phyloP scores from a whole-genome alignment of 2,329 filamentous ascomycete genomes.

The Colletotrichum chlorophyti region DNA sequence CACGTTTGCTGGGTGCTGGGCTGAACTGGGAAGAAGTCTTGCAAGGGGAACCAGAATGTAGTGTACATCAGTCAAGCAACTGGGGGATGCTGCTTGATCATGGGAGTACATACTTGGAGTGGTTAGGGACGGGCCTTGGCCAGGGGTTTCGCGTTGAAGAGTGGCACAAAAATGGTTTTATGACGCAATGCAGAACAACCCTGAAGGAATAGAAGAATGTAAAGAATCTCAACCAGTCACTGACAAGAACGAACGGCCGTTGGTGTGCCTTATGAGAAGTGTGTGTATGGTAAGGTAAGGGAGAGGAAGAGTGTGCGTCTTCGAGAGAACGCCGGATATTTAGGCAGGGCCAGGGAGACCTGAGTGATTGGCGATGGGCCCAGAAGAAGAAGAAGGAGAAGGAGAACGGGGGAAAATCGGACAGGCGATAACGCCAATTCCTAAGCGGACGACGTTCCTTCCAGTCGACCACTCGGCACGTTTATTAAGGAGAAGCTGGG shows the following conservation, averaged over 20 bases:
- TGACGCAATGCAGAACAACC: slow-evolving; percentile 20
- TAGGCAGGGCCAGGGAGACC: slow-evolving; percentile 25
- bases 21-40: not conserved
- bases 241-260: not conserved
- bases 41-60: slow-evolving; percentile 17
- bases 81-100: slow-evolving; percentile 18
- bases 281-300: slow-evolving; percentile 5
- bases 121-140: not conserved
- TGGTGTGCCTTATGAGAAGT: slow-evolving; percentile 3
- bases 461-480: slow-evolving; percentile 28
- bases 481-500: slow-evolving; percentile 32
- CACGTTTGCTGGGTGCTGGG: slow-evolving; percentile 9
- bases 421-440: slow-evolving; percentile 22
- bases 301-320: slow-evolving; percentile 21
- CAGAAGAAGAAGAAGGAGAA: slow-evolving; percentile 3
- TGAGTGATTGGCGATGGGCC: slow-evolving; percentile 27
- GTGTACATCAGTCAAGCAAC: slow-evolving; percentile 13
- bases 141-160: slow-evolving; percentile 13
- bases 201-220: not conserved
- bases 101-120: slow-evolving; percentile 20
- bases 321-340: slow-evolving; percentile 27
- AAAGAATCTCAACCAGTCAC: not conserved
- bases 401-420: slow-evolving; percentile 6
- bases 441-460: slow-evolving; percentile 13
- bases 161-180: slow-evolving; percentile 11